Evolutionary conservation across 148 eudicot species (phyloP).

Genomic region (Chenopodium berlandieri): DNA sequence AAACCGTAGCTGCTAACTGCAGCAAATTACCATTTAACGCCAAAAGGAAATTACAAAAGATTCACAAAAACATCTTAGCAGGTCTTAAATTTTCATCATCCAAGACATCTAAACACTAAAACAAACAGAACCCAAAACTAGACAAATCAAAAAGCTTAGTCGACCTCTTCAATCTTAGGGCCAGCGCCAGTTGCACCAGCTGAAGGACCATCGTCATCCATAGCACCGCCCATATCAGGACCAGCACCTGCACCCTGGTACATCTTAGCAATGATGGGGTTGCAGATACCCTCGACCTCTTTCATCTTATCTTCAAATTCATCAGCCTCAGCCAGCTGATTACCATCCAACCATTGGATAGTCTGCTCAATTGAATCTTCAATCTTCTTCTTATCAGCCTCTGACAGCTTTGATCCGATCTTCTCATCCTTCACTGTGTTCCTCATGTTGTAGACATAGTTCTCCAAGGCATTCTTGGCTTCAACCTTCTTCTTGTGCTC

Average conservation of each 20-base stretch:
- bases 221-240: slow-evolving; percentile 8
- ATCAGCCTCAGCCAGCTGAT: slow-evolving; percentile 18
- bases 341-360: slow-evolving; percentile 14
- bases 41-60: no score
- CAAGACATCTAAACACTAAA: no score
- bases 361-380: slow-evolving; percentile 11
- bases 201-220: slow-evolving; percentile 23
- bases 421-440: slow-evolving; percentile 21
- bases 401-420: slow-evolving; percentile 3
- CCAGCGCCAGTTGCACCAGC: slow-evolving; percentile 15
- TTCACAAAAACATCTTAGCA: no score
- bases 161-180: slow-evolving; percentile 26
- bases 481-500: slow-evolving; percentile 26
- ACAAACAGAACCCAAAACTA: no score
- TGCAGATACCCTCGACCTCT: slow-evolving; percentile 22
- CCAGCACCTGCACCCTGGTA: slow-evolving; percentile 19
- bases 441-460: slow-evolving; percentile 19
- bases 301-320: slow-evolving; percentile 26
- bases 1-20: no score
- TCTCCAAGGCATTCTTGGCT: slow-evolving; percentile 20
- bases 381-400: slow-evolving; percentile 22
- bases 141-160: neutral
- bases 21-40: no score
- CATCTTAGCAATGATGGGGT: slow-evolving; percentile 23
- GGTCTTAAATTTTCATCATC: no score